These are phyloP conservation scores for Globisporangium sylvaticum DNA, from an alignment of 352 stramenopile genomes.

Conservation along the genomic window DNA sequence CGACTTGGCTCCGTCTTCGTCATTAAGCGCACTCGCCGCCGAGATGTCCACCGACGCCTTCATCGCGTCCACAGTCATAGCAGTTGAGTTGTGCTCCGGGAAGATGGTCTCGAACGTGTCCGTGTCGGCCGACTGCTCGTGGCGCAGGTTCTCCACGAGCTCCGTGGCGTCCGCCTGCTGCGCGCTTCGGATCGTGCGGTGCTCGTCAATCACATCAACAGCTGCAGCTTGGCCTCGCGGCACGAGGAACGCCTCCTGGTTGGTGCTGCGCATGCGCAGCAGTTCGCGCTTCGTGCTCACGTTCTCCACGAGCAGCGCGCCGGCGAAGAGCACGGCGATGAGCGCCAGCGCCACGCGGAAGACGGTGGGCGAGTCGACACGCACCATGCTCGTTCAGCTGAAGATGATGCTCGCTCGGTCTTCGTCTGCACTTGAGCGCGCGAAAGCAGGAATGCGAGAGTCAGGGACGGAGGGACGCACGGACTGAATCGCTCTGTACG, in stretches of 20 bases:
- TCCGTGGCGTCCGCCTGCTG: not conserved
- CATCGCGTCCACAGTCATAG: too few species aligned
- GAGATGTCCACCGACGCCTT: too few species aligned
- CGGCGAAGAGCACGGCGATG: slow-evolving; percentile 9
- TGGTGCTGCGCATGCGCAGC: not conserved
- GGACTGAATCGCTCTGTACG: too few species aligned
- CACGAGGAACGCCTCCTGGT: not conserved
- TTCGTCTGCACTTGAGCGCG: too few species aligned
- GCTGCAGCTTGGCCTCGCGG: not conserved
- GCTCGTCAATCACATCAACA: not conserved
- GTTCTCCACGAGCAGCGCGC: slow-evolving; percentile 11
- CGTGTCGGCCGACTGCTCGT: not conserved
- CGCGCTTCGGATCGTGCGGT: not conserved
- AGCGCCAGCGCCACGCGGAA: not conserved
- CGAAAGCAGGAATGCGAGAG: too few species aligned
- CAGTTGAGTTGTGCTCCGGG: not conserved
- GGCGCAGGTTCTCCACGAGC: not conserved
- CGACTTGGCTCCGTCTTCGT: not conserved
- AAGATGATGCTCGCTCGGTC: too few species aligned
- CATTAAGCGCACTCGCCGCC: too few species aligned
- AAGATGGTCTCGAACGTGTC: not conserved
- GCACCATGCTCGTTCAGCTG: not conserved
- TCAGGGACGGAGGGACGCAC: too few species aligned
- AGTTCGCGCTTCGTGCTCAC: slow-evolving; percentile 8
- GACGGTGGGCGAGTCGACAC: not conserved